These are phyloP conservation scores for Prunus salicina DNA, from an alignment of 306 rosid genomes.

Conservation along the genomic window DNA sequence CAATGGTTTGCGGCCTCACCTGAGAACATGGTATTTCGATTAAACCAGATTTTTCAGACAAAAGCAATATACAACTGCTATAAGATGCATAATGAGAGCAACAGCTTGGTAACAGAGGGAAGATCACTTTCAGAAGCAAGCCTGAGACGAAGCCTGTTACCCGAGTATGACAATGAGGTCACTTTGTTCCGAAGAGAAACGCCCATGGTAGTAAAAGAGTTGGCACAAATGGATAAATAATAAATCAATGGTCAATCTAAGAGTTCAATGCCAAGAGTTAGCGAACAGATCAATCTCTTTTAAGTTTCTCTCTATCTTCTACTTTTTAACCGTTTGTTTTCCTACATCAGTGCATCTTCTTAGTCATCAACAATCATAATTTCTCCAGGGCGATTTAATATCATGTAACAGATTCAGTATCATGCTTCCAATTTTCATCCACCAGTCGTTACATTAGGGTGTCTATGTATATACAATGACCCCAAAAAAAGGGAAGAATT, in stretches of 20 bases:
- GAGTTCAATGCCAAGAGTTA: not conserved
- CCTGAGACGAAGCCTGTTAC: not conserved
- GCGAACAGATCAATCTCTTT: not conserved
- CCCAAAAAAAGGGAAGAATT: not conserved
- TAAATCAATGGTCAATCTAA: not conserved
- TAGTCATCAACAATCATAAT: not conserved
- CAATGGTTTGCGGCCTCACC: constrained; percentile 76
- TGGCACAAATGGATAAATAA: too few relatives aligned
- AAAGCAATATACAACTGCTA: not conserved
- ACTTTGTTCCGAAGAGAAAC: not conserved
- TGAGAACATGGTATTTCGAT: constrained; percentile 16
- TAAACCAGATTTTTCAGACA: not conserved
- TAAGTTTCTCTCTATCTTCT: not conserved
- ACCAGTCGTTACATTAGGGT: not conserved
- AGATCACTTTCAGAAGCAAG: not conserved
- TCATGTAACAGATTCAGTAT: not conserved
- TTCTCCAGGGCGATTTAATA: not conserved
- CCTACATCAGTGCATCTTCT: not conserved
- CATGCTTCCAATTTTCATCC: not conserved
- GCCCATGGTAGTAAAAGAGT: not conserved
- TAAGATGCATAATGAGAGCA: not conserved
- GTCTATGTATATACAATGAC: not conserved
- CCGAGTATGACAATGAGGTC: not conserved
- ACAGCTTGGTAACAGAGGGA: not conserved
- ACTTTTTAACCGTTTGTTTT: not conserved